Evolutionary conservation across 768 basidiomycete genomes (phyloP).

Genomic region (Amanita fuliginea): DNA sequence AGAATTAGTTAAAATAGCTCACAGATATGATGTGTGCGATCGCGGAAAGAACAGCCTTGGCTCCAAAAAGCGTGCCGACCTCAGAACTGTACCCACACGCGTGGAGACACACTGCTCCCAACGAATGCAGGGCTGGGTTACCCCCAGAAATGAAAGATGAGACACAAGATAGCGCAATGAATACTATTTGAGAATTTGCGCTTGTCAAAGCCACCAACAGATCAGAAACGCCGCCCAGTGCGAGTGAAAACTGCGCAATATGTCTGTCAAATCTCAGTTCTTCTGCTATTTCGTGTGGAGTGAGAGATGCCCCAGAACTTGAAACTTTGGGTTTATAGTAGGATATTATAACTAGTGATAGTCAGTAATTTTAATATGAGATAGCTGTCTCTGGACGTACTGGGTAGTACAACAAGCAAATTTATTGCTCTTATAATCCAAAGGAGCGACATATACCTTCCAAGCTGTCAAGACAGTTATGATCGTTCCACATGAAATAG

Average conservation of each 20-base stretch:
- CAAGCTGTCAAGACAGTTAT: slow-evolving; percentile 29
- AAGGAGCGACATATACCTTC: slow-evolving; percentile 65
- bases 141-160: slow-evolving; percentile 60
- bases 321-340: slow-evolving; percentile 46
- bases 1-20: slow-evolving; percentile 10
- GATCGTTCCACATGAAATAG: not conserved
- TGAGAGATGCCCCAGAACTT: slow-evolving; percentile 2
- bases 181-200: slow-evolving; percentile 38
- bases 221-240: slow-evolving; percentile 60
- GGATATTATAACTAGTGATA: slow-evolving; percentile 41
- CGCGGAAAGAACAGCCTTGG: slow-evolving; percentile 57
- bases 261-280: slow-evolving; percentile 62
- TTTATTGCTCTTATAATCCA: slow-evolving; percentile 56
- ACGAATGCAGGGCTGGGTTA: slow-evolving; percentile 58
- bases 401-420: slow-evolving; percentile 56
- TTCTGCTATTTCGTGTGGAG: slow-evolving; percentile 36
- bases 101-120: slow-evolving; percentile 59
- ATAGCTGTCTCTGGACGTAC: slow-evolving; percentile 29
- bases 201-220: slow-evolving; percentile 44
- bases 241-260: slow-evolving; percentile 52
- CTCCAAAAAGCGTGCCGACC: slow-evolving; percentile 59
- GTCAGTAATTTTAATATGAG: not conserved
- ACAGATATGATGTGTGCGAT: slow-evolving; percentile 53
- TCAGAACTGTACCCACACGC: slow-evolving; percentile 33
- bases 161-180: slow-evolving; percentile 49